phyloP scores from a whole-genome alignment of 345 rosid species.

The Eutrema heterophyllum region DNA sequence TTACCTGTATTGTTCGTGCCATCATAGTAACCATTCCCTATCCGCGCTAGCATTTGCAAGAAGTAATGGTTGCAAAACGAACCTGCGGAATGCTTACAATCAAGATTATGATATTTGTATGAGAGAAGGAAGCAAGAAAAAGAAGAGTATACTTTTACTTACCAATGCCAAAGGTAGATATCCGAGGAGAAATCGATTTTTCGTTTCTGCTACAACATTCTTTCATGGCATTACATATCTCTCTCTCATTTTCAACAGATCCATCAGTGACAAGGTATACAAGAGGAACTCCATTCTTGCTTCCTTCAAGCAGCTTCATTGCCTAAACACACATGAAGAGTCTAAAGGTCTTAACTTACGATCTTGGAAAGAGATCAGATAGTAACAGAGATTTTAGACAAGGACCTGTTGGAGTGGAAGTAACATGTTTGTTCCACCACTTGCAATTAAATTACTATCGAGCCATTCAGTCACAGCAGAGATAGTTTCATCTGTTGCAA shows the following conservation, averaged over 20 bases:
- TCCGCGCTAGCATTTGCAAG: constrained; percentile 69
- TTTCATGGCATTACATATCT: constrained; percentile 61
- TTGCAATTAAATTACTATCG: constrained; percentile 41
- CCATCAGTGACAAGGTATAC: constrained; percentile 92
- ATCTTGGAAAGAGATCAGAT: background rate
- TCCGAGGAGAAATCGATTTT: constrained; percentile 58
- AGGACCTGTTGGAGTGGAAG: constrained; percentile 63
- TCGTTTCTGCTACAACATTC: constrained; percentile 31
- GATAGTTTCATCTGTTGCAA: constrained; percentile 50
- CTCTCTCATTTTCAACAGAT: constrained; percentile 75
- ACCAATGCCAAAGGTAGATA: constrained; percentile 90
- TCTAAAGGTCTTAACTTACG: constrained; percentile 18
- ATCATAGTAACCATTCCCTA: constrained; percentile 73
- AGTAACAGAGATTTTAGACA: constrained; percentile 22
- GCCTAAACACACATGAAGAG: constrained; percentile 47
- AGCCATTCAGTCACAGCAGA: constrained; percentile 65
- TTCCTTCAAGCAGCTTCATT: constrained; percentile 56
- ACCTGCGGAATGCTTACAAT: constrained; percentile 39
- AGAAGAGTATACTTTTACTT: background rate
- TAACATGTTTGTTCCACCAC: constrained; percentile 70
- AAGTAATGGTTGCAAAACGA: constrained; percentile 84
- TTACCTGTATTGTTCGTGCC: constrained; percentile 63
- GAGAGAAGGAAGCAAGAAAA: background rate
- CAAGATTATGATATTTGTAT: background rate
- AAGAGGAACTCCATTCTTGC: constrained; percentile 54